Evolutionary conservation across 495 filamentous ascomycete genomes (phyloP), one percentile per base, ranked within the genome.

Genomic region (Hypoxylon fuscum): DNA sequence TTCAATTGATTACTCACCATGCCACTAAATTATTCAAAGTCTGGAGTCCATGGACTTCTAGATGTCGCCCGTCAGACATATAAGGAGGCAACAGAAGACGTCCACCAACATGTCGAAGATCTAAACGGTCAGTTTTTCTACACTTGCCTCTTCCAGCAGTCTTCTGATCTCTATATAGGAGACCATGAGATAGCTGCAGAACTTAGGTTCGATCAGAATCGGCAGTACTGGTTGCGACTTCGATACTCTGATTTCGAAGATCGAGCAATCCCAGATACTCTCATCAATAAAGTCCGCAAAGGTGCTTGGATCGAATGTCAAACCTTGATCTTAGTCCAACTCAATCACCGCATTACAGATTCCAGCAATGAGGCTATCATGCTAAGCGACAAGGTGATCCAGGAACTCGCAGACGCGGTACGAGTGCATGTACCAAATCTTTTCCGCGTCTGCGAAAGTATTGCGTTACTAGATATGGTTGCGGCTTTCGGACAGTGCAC

Each of bases 381-480:
- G 58, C 85, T 92, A 76, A 94, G 89, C 61, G 88, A 90, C 68
- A 83, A 83, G 34, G 83, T 87, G 2, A 79, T 97, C 21, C 83
- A 90, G 55, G 74, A 85, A 35, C 80, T 98, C 6, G 84, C 93
- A 18, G 78, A 84, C 14, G 77, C 86, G 10, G 78, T 96, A 21
- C 81, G 89, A 31, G 74, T 77, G 3, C 84, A 92, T 51, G 84
- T 93, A 17, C 85, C 87, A 0, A 73, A 76, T 2, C 77, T 97
- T 0, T 96, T 93, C 73, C 85, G 84, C 53, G 81, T 92, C 48
- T 92, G 90, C 63, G 93, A 97, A 66, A 87, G 86, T 15, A 88
- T 97, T 57, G 91, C 91, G n/a, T 84, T 92, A 72, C 81, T 98
- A 4, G 95, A 98, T 70, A 96, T 98, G 91, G 77, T 96, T n/a